A percentile compares a stretch with the other conserved stretches of the same genome.
Evolutionary conservation across 805 yeast genomes (phyloP).

Genomic region (Brettanomyces sp.): DNA sequence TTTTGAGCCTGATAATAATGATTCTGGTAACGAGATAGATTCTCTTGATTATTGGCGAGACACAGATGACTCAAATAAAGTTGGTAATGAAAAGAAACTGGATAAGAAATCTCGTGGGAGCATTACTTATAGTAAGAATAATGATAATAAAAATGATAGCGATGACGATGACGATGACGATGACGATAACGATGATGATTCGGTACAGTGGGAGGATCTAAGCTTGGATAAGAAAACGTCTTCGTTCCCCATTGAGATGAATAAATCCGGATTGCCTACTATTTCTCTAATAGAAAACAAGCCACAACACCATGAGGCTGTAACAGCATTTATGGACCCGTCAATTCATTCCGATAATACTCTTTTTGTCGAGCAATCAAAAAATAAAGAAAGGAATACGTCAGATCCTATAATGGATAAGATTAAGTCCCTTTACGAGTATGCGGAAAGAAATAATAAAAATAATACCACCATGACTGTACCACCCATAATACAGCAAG

Average conservation of each 20-base stretch:
- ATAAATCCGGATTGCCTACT: constrained; percentile 1
- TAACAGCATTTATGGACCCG: constrained; percentile 11
- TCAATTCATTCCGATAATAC: constrained; percentile 7
- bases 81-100: neutral
- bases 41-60: no score
- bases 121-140: neutral
- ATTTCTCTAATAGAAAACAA: neutral
- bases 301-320: neutral
- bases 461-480: constrained; percentile 1
- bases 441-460: constrained; percentile 17
- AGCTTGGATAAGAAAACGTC: constrained; percentile 6
- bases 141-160: neutral
- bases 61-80: no score
- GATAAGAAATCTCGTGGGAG: constrained; percentile 16
- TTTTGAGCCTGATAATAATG: neutral
- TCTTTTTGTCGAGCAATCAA: constrained; percentile 9
- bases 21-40: neutral
- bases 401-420: constrained; percentile 16
- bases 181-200: constrained; percentile 7
- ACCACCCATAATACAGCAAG: constrained; percentile 2
- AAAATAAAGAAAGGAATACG: constrained; percentile 1
- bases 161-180: neutral
- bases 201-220: constrained; percentile 67
- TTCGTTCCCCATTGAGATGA: constrained; percentile 1
- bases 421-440: constrained; percentile 24